A percentile compares a stretch with the other conserved stretches of the same genome.
These are phyloP conservation scores for Epichloe bromicola DNA, from an alignment of 2,329 filamentous ascomycete species.

Conservation along the genomic window DNA sequence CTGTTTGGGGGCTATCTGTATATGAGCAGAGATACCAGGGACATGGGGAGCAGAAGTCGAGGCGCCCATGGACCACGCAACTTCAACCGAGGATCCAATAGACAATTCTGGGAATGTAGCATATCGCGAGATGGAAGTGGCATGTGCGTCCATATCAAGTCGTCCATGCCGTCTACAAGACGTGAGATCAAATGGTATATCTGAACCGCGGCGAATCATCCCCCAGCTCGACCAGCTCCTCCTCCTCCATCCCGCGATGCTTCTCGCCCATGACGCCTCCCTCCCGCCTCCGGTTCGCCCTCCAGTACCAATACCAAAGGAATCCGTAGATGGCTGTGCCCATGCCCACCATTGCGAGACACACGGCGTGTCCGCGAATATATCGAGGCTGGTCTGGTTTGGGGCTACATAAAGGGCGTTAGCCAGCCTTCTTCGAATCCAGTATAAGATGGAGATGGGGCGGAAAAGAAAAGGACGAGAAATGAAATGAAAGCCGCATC, in stretches of 20 bases:
- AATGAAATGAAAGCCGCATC: background rate
- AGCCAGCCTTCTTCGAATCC: background rate
- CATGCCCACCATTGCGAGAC: constrained; percentile 43
- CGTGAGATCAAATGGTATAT: constrained; percentile 26
- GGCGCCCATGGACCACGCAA: too few species aligned
- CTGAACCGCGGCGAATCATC: constrained; percentile 38
- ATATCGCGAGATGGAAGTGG: too few species aligned
- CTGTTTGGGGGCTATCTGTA: too few species aligned
- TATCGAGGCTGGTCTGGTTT: constrained; percentile 41
- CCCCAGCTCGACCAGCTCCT: constrained; percentile 34
- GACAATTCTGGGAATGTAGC: too few species aligned
- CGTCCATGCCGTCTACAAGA: background rate
- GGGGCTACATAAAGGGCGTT: constrained; percentile 20
- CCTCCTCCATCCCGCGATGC: constrained; percentile 28
- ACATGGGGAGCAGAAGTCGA: too few species aligned
- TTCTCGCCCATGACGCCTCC: constrained; percentile 24
- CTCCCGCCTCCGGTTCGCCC: constrained; percentile 33
- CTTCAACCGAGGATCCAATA: too few species aligned
- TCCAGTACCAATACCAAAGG: constrained; percentile 39
- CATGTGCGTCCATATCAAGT: too few species aligned
- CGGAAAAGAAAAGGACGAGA: background rate
- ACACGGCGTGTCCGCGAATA: constrained; percentile 47
- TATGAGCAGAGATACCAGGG: too few species aligned
- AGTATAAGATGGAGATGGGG: too few species aligned
- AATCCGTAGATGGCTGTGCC: constrained; percentile 38